Evolutionary conservation across 176 grass and related monocot species (phyloP).

Genomic region (Hsuehochloa calcarea): DNA sequence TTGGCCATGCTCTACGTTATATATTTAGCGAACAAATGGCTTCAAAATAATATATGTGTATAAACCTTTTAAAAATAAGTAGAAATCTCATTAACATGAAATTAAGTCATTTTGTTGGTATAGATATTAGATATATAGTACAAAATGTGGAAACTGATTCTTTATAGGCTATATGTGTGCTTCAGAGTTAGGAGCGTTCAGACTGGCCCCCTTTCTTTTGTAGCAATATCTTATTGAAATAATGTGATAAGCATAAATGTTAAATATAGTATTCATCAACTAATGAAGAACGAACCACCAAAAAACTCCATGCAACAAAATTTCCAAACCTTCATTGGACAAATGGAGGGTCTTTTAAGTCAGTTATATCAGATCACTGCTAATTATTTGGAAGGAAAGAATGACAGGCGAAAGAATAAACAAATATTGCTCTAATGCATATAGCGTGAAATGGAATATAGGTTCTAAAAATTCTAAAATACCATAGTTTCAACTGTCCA

Average conservation of each 20-base stretch:
- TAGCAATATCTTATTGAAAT: background rate
- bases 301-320: background rate
- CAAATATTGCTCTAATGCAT: background rate
- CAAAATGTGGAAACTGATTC: background rate
- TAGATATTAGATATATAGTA: background rate
- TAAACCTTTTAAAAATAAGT: background rate
- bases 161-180: background rate
- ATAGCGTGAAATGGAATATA: background rate
- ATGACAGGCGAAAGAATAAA: background rate
- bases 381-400: background rate
- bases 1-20: background rate
- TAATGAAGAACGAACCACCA: background rate
- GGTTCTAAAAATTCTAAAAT: background rate
- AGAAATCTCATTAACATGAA: background rate
- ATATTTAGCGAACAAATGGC: background rate
- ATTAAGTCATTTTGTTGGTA: background rate
- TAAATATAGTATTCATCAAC: background rate
- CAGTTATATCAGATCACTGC: background rate
- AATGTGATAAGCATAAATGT: slow-evolving; percentile 3
- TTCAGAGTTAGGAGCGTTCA: background rate
- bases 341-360: background rate
- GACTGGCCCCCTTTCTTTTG: background rate
- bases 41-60: background rate
- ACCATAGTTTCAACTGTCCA: background rate
- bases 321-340: background rate